Evolutionary conservation across 75 land plant species (phyloP).

Genomic region (Pinus taeda): DNA sequence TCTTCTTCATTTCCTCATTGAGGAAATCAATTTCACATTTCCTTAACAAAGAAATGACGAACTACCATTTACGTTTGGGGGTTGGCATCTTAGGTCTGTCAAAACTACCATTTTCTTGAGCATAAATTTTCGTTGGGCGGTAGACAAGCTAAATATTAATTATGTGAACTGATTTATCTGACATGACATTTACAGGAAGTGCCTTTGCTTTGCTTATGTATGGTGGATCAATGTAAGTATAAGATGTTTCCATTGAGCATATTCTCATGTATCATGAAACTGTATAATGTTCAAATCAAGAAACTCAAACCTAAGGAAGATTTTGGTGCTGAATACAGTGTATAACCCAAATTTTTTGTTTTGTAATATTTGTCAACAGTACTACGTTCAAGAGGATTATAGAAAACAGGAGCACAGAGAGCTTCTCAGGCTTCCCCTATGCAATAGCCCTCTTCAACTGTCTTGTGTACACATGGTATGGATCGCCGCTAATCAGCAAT

Average conservation of each 20-base stretch:
- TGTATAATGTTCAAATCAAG: too few relatives aligned
- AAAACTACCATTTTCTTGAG: neutral
- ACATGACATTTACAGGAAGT: slow-evolving; percentile 28
- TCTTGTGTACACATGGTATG: slow-evolving; percentile 69
- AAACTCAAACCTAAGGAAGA: too few relatives aligned
- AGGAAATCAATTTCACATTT: neutral
- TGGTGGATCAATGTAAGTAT: slow-evolving; percentile 36
- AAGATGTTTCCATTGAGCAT: too few relatives aligned
- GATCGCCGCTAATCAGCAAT: slow-evolving; percentile 49
- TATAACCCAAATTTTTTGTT: too few relatives aligned
- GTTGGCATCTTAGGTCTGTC: slow-evolving; percentile 2
- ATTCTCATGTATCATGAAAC: too few relatives aligned
- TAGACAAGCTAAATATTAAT: neutral
- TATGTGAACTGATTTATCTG: neutral
- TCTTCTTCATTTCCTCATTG: neutral
- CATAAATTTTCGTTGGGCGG: neutral
- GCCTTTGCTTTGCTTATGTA: slow-evolving; percentile 49
- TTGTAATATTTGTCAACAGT: too few relatives aligned
- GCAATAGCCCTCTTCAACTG: slow-evolving; percentile 63
- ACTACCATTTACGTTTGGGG: neutral
- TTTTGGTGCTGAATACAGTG: too few relatives aligned
- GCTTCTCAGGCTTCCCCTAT: slow-evolving; percentile 67
- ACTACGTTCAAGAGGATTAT: slow-evolving; percentile 60
- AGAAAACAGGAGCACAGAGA: slow-evolving; percentile 58
- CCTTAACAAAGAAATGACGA: neutral